Evolutionary conservation across 2,329 filamentous ascomycete genomes (phyloP), one percentile per base, ranked within the genome.

Genomic region (Colletotrichum falcatum): DNA sequence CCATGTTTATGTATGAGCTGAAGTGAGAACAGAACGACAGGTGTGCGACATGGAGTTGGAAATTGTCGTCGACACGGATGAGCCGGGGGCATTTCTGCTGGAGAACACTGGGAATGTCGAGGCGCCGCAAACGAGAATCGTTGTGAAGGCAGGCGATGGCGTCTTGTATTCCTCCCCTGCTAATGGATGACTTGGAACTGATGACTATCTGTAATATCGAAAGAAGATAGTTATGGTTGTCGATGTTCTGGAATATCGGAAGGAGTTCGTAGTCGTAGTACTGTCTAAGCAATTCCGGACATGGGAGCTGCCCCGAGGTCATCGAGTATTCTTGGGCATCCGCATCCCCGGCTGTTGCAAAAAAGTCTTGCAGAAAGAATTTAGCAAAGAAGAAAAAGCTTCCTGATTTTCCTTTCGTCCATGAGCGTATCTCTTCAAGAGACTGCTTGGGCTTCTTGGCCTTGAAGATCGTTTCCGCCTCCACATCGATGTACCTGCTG

Each of bases 341-440:
- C 5, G 60, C 30, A 5, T 59, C 2, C 16, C 35, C 46, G 9
- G 26, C 23, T 5, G 58, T 59, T 4, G 30, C 58, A 11, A 70
- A 58, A 4, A 69, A 35, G 11, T 75, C 73, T 5, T 72, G 66
- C 28, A 66, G 54, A 2, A 72, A 60, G n/a, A 66, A 69, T 8
- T 66, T 73, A 0, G 73, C 74, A 39, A 62, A 75, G 30, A 64
- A 55, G 58, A 75, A 75, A 37, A 73, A 74, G 4, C 51, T 26
- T 1, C 37, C 70, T 2, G 74, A 60, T 11, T 65, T 61, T 2
- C 63, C 37, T 23, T 70, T 74, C 33, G 74, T 54, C 49, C 30
- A 74, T 30, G 5, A 39, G 20, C 8, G 58, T 30, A 53, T 46
- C n/a, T 26, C 65, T 46, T 28, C 49, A 1, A 48, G 42, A 11